Evolutionary conservation across 176 grass and related monocot species (phyloP), one percentile per base, ranked within the genome.

Genomic region (Canna indica): DNA sequence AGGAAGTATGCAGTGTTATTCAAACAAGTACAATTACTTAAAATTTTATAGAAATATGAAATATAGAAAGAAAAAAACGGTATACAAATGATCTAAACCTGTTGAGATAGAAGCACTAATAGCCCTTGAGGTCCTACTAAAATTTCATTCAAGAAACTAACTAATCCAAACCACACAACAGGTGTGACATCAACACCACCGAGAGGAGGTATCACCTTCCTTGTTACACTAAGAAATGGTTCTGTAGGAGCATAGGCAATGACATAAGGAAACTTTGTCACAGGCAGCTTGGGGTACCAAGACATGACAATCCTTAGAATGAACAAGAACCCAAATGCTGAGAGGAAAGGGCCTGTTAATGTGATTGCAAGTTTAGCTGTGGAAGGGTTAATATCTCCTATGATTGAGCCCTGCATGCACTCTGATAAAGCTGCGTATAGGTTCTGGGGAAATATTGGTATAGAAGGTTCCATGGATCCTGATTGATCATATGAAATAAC

Each of bases 101-200:
- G 84, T 72, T 88, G 88, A 52, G 93, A 97, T 56, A 97, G 80
- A 35, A 97, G 86, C 9, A 97, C 63, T 56, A 97, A 80, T 36
- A 97, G 70, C 22, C 93, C 86, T 85, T 96, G 93, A 3, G 86
- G 93, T 0, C 93, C 88, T 39, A 87, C 86, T 58, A 97, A 85
- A 52, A 97, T 97, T 77, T 97, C 93, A 63, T 77, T 92, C 68
- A 90, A 73, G 78, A 97, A 97, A 78, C 93, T 92, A 75, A 97
- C 86, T 64, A 97, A 81, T 6, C 86, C 93, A 68, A 97, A 92
- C 93, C 93, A 97, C 52, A 97, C 93, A 13, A 97, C 88, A 45
- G 93, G 93, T 7, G 88, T 97, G 6, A 97, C 93, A 81, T 97
- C 83, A 73, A 97, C 88, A 60, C 93, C 88, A 68, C 79, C 93